A percentile compares a stretch with the other conserved stretches of the same genome.
Evolutionary conservation across 768 basidiomycete species (phyloP).

Genomic region (Collybiopsis luxurians): DNA sequence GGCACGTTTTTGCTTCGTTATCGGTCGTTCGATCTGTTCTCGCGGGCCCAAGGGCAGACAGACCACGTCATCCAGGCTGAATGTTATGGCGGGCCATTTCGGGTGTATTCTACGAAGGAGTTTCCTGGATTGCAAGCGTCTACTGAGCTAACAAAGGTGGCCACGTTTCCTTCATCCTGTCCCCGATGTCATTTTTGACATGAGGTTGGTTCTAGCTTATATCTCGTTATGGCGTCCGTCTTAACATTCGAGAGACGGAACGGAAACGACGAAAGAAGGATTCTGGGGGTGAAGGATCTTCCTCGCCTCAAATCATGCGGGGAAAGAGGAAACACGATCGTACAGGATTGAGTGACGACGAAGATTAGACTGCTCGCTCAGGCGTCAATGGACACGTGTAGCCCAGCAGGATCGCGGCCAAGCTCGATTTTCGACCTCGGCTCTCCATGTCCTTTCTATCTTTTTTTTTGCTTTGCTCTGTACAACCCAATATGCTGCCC

Average conservation of each 20-base stretch:
- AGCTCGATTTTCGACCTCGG: too few species aligned
- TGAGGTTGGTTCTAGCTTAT: constrained; percentile 48
- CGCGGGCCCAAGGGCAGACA: constrained; percentile 25
- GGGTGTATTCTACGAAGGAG: constrained; percentile 68
- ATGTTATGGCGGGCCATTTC: constrained; percentile 61
- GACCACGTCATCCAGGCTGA: constrained; percentile 56
- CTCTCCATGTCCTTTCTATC: too few species aligned
- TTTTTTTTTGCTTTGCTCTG: too few species aligned
- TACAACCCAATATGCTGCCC: too few species aligned
- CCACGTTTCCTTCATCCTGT: constrained; percentile 4
- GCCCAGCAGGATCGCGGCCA: too few species aligned
- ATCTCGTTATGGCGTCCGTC: constrained; percentile 53
- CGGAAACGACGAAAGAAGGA: constrained; percentile 47
- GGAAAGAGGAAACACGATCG: constrained; percentile 5
- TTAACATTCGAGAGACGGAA: constrained; percentile 59
- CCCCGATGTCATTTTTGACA: background rate
- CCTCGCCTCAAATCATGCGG: background rate
- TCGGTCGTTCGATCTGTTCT: constrained; percentile 61
- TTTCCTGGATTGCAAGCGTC: constrained; percentile 68
- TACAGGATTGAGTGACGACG: background rate
- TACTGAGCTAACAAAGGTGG: constrained; percentile 65
- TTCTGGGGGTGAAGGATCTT: constrained; percentile 9
- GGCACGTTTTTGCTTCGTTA: constrained; percentile 67
- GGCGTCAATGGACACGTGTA: too few species aligned
- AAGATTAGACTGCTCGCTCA: background rate